A percentile compares a stretch with the other conserved stretches of the same genome.
Conservation (phyloP, 768 basidiomycete species). For the Leccinum incarnatum region DNA sequence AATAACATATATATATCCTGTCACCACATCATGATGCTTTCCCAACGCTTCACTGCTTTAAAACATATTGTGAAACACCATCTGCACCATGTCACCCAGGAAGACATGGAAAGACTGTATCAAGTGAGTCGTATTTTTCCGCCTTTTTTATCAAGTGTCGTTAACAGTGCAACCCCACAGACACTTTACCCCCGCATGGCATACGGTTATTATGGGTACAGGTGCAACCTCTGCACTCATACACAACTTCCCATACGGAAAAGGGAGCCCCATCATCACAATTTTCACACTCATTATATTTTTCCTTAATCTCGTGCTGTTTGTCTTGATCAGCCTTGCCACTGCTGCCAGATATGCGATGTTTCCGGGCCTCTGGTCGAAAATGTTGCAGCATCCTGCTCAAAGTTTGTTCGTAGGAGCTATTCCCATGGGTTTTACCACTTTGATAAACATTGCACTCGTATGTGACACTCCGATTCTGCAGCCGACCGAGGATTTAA, state of each 20-base stretch:
- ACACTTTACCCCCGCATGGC: slow-evolving; percentile 48
- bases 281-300: slow-evolving; percentile 38
- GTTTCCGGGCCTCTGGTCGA: slow-evolving; percentile 42
- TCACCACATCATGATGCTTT: not conserved
- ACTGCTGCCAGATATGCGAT: slow-evolving; percentile 40
- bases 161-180: slow-evolving; percentile 20
- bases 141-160: not conserved
- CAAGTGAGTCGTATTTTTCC: slow-evolving; percentile 19
- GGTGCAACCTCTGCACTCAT: slow-evolving; percentile 40
- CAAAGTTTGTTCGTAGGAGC: slow-evolving; percentile 46
- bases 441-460: slow-evolving; percentile 40
- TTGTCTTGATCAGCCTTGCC: slow-evolving; percentile 32
- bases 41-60: not conserved
- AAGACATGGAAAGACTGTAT: slow-evolving; percentile 39
- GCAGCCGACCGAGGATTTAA: not conserved
- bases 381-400: slow-evolving; percentile 45
- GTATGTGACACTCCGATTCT: slow-evolving; percentile 22
- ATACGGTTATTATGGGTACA: slow-evolving; percentile 48
- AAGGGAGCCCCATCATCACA: slow-evolving; percentile 31
- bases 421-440: slow-evolving; percentile 45
- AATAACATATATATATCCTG: not conserved
- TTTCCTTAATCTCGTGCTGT: slow-evolving; percentile 40
- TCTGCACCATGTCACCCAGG: slow-evolving; percentile 16
- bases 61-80: not conserved
- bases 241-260: slow-evolving; percentile 43